Conservation (phyloP, 2,329 filamentous ascomycete genomes). For the Colletotrichum euphorbiae region DNA sequence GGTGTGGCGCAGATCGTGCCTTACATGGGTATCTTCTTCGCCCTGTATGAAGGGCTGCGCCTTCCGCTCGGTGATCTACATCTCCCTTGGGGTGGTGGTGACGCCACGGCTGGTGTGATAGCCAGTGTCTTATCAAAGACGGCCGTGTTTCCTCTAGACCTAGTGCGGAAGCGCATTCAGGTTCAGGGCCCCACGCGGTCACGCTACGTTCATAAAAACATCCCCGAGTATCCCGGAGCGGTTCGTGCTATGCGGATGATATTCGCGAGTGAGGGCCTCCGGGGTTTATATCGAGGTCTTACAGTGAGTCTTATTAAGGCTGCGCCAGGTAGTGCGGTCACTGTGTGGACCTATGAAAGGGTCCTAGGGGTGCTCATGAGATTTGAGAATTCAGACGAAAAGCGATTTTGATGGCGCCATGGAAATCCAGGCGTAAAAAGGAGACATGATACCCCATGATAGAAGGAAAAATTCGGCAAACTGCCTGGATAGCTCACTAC, state of each 20-base stretch:
- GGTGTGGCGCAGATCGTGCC: constrained; percentile 90
- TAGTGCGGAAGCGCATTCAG: constrained; percentile 92
- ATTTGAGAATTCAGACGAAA: constrained; percentile 45
- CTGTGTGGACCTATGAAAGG: constrained; percentile 94
- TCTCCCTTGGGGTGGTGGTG: constrained; percentile 79
- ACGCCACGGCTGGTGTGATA: constrained; percentile 84
- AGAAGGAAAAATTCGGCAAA: constrained; percentile 5
- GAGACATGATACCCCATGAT: constrained; percentile 32
- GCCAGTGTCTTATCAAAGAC: constrained; percentile 89
- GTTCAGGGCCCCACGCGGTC: constrained; percentile 90
- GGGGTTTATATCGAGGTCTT: constrained; percentile 88
- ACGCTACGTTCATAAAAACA: constrained; percentile 86
- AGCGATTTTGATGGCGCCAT: neutral
- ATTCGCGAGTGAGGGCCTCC: constrained; percentile 76
- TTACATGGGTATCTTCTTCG: constrained; percentile 97
- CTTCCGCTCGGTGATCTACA: constrained; percentile 65
- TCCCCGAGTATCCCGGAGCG: constrained; percentile 83
- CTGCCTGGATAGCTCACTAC: neutral
- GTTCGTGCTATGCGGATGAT: constrained; percentile 75
- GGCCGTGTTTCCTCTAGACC: constrained; percentile 90
- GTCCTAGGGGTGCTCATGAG: constrained; percentile 70
- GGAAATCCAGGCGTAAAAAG: constrained; percentile 35
- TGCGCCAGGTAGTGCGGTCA: constrained; percentile 91
- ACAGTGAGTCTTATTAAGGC: constrained; percentile 92
- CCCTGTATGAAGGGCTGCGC: constrained; percentile 83